phyloP scores from a whole-genome alignment of 2,329 filamentous ascomycete species.

The Hymenoscyphus linearis region DNA sequence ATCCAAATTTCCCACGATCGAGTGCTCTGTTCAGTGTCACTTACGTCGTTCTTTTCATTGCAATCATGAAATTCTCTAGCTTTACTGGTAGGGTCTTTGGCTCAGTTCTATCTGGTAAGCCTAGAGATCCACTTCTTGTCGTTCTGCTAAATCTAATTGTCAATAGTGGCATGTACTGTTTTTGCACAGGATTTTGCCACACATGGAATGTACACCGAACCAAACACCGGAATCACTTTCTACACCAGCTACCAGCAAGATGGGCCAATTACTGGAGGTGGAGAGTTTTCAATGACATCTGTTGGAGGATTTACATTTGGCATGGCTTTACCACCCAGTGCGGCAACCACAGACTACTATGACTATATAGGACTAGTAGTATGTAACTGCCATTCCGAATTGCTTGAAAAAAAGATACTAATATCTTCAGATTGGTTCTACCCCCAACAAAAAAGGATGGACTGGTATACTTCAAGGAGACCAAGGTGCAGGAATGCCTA shows the following conservation, averaged over 20 bases:
- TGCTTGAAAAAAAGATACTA: neutral
- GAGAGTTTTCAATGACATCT: slow-evolving; percentile 25
- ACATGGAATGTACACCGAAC: slow-evolving; percentile 38
- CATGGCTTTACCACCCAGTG: slow-evolving; percentile 47
- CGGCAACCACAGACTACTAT: slow-evolving; percentile 40
- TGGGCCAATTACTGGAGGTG: slow-evolving; percentile 33
- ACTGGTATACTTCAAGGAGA: slow-evolving; percentile 52
- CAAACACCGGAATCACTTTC: slow-evolving; percentile 48
- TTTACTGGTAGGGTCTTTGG: slow-evolving; percentile 22
- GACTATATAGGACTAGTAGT: slow-evolving; percentile 59
- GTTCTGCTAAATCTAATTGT: slow-evolving; percentile 7
- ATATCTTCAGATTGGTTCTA: slow-evolving; percentile 36
- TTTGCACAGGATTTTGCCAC: slow-evolving; percentile 28
- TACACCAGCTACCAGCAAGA: slow-evolving; percentile 43
- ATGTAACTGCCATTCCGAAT: slow-evolving; percentile 15
- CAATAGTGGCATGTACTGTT: slow-evolving; percentile 19
- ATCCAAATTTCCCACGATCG: slow-evolving; percentile 4
- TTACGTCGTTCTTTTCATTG: slow-evolving; percentile 13
- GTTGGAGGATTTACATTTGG: slow-evolving; percentile 47
- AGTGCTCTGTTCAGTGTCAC: slow-evolving; percentile 8
- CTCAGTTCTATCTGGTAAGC: slow-evolving; percentile 23
- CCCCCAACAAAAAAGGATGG: slow-evolving; percentile 46
- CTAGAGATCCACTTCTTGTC: neutral
- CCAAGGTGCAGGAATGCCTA: slow-evolving; percentile 44
- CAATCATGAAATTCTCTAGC: slow-evolving; percentile 25